Conservation (phyloP, 225 moss, liverwort and hornwort species). For the Pseudisothecium myosuroides region DNA sequence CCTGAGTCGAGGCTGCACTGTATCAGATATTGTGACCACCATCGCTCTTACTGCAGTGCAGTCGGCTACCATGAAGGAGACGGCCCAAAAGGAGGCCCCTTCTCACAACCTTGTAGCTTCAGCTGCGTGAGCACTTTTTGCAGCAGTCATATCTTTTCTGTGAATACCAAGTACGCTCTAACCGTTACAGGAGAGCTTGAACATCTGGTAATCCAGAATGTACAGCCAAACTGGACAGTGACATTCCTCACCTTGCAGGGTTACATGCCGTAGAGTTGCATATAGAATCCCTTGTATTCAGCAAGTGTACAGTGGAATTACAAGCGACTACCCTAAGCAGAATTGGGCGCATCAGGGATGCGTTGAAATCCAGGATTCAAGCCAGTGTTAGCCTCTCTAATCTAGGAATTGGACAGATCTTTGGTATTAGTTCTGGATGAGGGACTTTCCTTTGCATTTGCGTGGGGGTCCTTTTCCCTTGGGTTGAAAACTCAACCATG, state of each 20-base stretch:
- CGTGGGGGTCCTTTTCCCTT: background rate
- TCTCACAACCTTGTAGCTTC: conserved; percentile 24
- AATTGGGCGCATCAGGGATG: background rate
- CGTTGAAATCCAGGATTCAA: background rate
- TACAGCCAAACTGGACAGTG: background rate
- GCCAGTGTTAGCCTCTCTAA: background rate
- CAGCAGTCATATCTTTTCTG: background rate
- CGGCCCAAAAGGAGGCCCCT: background rate
- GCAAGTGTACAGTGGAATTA: background rate
- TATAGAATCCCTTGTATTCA: background rate
- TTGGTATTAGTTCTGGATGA: background rate
- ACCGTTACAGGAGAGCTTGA: background rate
- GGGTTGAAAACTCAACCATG: background rate
- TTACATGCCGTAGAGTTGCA: background rate
- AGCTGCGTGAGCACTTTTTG: conserved; percentile 11
- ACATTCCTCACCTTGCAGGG: background rate
- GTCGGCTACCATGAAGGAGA: conserved; percentile 49
- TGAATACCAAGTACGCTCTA: background rate
- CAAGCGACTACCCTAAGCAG: background rate
- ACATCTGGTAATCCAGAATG: background rate
- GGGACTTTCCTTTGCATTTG: background rate
- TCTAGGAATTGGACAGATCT: background rate
- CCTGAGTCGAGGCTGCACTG: conserved; percentile 86
- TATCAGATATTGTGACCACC: conserved; percentile 74
- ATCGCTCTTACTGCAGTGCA: conserved; percentile 91